Evolutionary conservation across 768 basidiomycete genomes (phyloP).

Genomic region (Cytidiella melzeri): DNA sequence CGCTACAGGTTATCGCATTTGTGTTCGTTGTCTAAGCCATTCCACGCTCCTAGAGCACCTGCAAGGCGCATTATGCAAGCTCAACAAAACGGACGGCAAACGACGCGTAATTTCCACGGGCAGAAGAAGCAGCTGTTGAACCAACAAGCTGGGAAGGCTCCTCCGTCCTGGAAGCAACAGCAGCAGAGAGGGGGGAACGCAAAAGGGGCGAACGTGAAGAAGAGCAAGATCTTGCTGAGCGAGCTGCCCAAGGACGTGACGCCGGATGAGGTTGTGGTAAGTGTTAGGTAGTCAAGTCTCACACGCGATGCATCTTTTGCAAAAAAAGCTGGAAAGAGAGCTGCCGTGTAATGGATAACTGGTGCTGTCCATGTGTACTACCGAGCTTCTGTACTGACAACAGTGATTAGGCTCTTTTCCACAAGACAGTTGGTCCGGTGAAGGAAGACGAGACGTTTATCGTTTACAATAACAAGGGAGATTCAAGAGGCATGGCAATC

Average conservation of each 20-base stretch:
- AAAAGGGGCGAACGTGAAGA: conserved; percentile 15
- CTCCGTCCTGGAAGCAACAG: conserved; percentile 56
- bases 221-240: conserved; percentile 66
- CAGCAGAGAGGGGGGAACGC: conserved; percentile 4
- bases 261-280: conserved; percentile 62
- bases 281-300: conserved; percentile 1
- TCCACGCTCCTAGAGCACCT: no score
- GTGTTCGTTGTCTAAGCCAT: no score
- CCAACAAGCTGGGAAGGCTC: conserved; percentile 39
- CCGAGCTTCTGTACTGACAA: no score
- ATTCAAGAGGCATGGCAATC: conserved; percentile 77
- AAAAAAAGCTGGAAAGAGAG: no score
- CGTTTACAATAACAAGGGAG: conserved; percentile 69
- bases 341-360: no score
- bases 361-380: not conserved
- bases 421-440: conserved; percentile 69
- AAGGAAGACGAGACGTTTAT: conserved; percentile 51
- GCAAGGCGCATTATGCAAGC: not conserved
- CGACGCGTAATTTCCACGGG: conserved; percentile 26
- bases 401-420: conserved; percentile 72
- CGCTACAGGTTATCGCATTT: no score
- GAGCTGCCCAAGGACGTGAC: conserved; percentile 62
- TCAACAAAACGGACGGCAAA: not conserved
- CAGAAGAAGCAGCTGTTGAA: conserved; percentile 51
- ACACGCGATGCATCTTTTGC: no score